These are phyloP conservation scores for Groenewaldozyma sp. DNA, from an alignment of 1,139 yeast species.

Conservation along the genomic window DNA sequence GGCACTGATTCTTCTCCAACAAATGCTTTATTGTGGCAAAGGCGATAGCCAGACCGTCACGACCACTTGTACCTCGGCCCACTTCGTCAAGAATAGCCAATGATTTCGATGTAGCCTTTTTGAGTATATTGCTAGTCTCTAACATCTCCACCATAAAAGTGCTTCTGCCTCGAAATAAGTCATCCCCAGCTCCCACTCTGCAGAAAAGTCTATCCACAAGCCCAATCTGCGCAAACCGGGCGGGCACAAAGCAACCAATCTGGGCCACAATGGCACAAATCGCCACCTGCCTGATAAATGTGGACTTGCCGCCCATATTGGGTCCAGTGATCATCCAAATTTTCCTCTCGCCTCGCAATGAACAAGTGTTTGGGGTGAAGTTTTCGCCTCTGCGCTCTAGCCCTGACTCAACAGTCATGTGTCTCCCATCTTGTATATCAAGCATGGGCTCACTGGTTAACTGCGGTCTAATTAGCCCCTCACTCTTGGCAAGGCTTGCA, in stretches of 20 bases:
- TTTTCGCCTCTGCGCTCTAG: constrained; percentile 36
- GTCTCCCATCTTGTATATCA: constrained; percentile 51
- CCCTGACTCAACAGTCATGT: constrained; percentile 81
- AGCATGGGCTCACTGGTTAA: constrained; percentile 40
- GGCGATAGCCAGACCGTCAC: constrained; percentile 87
- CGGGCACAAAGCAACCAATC: constrained; percentile 86
- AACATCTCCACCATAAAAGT: constrained; percentile 98
- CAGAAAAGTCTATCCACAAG: constrained; percentile 81
- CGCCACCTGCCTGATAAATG: constrained; percentile 82
- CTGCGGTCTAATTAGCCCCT: constrained; percentile 56
- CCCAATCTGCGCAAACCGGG: constrained; percentile 60
- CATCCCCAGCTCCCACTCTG: constrained; percentile 83
- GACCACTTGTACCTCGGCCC: constrained; percentile 92
- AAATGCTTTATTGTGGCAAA: constrained; percentile 65
- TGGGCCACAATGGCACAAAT: constrained; percentile 81
- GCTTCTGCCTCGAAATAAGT: constrained; percentile 73
- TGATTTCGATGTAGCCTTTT: constrained; percentile 66
- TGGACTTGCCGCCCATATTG: constrained; percentile 96
- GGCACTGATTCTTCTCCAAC: constrained; percentile 47
- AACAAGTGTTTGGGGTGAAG: constrained; percentile 61
- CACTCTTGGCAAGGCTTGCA: constrained; percentile 58
- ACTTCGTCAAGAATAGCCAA: constrained; percentile 88
- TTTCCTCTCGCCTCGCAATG: constrained; percentile 29
- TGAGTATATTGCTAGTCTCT: constrained; percentile 76
- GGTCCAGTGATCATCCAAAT: constrained; percentile 88